Percentiles rank a stretch among this genome's conserved stretches.
Evolutionary conservation across 1,139 yeast species (phyloP).

Genomic region (Geotrichum bryndzae): DNA sequence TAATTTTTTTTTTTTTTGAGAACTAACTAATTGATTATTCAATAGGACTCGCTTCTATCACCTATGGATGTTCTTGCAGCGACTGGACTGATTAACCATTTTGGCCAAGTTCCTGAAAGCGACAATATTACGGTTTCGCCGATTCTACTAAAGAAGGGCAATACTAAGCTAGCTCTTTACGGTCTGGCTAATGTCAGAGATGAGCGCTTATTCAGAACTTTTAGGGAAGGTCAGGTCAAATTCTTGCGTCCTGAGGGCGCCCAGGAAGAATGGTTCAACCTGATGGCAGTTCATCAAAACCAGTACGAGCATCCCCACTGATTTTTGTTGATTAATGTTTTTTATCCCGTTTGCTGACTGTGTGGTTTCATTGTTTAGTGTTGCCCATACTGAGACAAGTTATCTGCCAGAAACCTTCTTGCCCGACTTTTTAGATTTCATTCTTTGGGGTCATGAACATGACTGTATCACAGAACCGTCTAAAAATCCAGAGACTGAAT

Average conservation of each 20-base stretch:
- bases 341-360: slow-evolving; percentile 22
- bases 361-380: slow-evolving; percentile 30
- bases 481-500: slow-evolving; percentile 59
- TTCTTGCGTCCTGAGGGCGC: slow-evolving; percentile 62
- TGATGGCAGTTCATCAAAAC: slow-evolving; percentile 91
- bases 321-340: neutral
- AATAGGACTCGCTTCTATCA: slow-evolving; percentile 49
- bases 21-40: neutral
- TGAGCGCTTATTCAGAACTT: slow-evolving; percentile 76
- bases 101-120: slow-evolving; percentile 74
- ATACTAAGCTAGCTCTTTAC: slow-evolving; percentile 74
- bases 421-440: slow-evolving; percentile 74
- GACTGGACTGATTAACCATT: slow-evolving; percentile 80
- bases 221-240: slow-evolving; percentile 71
- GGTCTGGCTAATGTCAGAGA: slow-evolving; percentile 88
- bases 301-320: slow-evolving; percentile 28
- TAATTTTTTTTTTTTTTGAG: neutral
- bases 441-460: slow-evolving; percentile 98
- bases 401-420: slow-evolving; percentile 78
- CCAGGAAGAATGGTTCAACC: slow-evolving; percentile 66
- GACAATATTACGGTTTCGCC: slow-evolving; percentile 77
- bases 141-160: slow-evolving; percentile 71
- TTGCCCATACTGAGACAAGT: slow-evolving; percentile 72
- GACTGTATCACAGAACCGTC: slow-evolving; percentile 77
- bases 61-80: slow-evolving; percentile 83